Conservation (phyloP, 768 basidiomycete genomes). For the Mycena pura region DNA sequence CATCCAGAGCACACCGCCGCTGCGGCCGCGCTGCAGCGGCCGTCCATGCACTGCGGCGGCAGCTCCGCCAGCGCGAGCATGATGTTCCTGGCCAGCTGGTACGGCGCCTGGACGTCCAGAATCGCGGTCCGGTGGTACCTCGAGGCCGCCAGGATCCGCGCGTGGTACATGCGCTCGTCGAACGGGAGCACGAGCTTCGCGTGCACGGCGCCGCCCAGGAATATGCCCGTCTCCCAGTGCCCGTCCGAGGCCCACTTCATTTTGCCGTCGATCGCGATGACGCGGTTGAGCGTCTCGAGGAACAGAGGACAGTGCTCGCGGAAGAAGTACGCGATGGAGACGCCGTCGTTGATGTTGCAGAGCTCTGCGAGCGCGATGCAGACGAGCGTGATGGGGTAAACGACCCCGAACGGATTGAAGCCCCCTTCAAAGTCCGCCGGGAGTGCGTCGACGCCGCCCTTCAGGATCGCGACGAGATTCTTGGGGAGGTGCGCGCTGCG, state of each 20-base stretch:
- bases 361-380: slow-evolving; percentile 4
- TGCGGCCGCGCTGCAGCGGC: neutral
- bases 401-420: slow-evolving; percentile 1
- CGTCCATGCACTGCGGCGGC: slow-evolving; percentile 15
- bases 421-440: slow-evolving; percentile 1
- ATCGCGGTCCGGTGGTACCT: neutral
- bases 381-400: slow-evolving; percentile 18
- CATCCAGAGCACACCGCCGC: slow-evolving; percentile 12
- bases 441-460: slow-evolving; percentile 16
- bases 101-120: slow-evolving; percentile 10
- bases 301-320: slow-evolving; percentile 18
- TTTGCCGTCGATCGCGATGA: slow-evolving; percentile 3
- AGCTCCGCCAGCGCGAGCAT: slow-evolving; percentile 16
- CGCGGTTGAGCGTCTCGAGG: slow-evolving; percentile 13
- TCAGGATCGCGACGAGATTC: slow-evolving; percentile 19
- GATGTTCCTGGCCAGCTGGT: slow-evolving; percentile 17
- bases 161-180: slow-evolving; percentile 15
- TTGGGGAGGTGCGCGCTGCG: slow-evolving; percentile 22
- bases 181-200: slow-evolving; percentile 21
- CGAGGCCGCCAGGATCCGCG: slow-evolving; percentile 3
- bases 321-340: slow-evolving; percentile 19
- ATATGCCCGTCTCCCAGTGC: neutral
- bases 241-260: neutral
- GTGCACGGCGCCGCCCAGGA: slow-evolving; percentile 8
- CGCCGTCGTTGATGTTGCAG: slow-evolving; percentile 8